phyloP scores from a whole-genome alignment of 2,329 filamentous ascomycete species.

The Cryphonectria carpinicola region DNA sequence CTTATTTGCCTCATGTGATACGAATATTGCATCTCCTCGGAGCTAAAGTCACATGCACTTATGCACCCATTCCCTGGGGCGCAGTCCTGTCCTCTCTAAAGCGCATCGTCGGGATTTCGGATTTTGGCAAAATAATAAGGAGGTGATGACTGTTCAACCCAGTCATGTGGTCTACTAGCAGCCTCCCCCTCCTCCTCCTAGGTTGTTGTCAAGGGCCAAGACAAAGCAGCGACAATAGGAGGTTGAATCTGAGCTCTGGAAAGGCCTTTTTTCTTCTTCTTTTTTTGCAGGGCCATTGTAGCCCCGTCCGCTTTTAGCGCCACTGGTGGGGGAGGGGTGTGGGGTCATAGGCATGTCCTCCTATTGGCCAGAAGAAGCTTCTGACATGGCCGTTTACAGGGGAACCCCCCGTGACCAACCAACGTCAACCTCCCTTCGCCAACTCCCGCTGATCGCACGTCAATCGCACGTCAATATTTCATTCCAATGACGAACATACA shows the following conservation, averaged over 20 bases:
- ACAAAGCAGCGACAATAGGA: not conserved
- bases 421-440: not conserved
- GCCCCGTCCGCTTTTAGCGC: slow-evolving; percentile 12
- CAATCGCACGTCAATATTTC: not conserved
- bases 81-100: too few species aligned
- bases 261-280: too few species aligned
- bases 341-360: not conserved
- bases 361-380: not conserved
- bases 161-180: slow-evolving; percentile 1
- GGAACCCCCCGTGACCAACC: not conserved
- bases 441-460: not conserved
- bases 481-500: slow-evolving; percentile 1
- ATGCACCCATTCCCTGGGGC: not conserved
- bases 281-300: slow-evolving; percentile 1
- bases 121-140: not conserved
- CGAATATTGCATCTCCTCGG: slow-evolving; percentile 12
- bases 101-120: too few species aligned
- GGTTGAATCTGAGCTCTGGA: not conserved
- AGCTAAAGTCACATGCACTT: not conserved
- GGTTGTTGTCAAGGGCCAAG: not conserved
- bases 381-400: not conserved
- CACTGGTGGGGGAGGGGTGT: not conserved
- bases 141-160: not conserved
- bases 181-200: not conserved
- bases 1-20: slow-evolving; percentile 19